Evolutionary conservation across 805 yeast genomes (phyloP).

Genomic region (Saturnispora quitensis): DNA sequence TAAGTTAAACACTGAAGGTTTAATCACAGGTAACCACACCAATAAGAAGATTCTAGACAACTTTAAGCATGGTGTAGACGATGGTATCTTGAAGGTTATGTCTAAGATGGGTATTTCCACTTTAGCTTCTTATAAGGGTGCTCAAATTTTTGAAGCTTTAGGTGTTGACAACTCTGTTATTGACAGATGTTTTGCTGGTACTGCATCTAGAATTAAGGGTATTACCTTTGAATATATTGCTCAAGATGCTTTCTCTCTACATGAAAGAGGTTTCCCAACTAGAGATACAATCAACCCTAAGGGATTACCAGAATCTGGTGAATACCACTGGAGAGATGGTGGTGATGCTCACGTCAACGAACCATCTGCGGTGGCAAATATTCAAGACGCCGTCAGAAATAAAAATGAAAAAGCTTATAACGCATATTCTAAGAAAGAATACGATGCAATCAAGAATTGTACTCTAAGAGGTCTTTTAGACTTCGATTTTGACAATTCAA

Average conservation of each 20-base stretch:
- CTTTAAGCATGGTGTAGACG: conserved; percentile 77
- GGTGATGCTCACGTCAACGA: conserved; percentile 94
- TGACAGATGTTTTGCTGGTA: conserved; percentile 93
- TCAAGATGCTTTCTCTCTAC: conserved; percentile 91
- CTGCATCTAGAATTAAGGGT: conserved; percentile 95
- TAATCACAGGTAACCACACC: conserved; percentile 47
- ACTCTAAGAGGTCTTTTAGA: conserved; percentile 91
- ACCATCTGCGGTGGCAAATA: conserved; percentile 87
- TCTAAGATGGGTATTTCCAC: conserved; percentile 99
- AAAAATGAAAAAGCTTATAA: conserved; percentile 91
- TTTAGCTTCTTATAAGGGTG: conserved; percentile 96
- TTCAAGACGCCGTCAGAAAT: conserved; percentile 97
- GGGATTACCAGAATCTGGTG: conserved; percentile 89
- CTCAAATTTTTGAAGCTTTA: conserved; percentile 94
- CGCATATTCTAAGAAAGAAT: conserved; percentile 79
- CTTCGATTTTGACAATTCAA: conserved; percentile 66
- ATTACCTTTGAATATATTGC: conserved; percentile 92
- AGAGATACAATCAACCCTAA: conserved; percentile 62
- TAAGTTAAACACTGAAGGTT: conserved; percentile 73
- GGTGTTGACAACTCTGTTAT: conserved; percentile 94
- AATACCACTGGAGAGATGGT: conserved; percentile 98
- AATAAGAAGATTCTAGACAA: conserved; percentile 59
- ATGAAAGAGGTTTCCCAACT: conserved; percentile 83
- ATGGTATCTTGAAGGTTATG: conserved; percentile 94
- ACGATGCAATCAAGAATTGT: conserved; percentile 86